Evolutionary conservation across 176 grass and related monocot species (phyloP), one percentile per base, ranked within the genome.

Genomic region (Oryza meridionalis): DNA sequence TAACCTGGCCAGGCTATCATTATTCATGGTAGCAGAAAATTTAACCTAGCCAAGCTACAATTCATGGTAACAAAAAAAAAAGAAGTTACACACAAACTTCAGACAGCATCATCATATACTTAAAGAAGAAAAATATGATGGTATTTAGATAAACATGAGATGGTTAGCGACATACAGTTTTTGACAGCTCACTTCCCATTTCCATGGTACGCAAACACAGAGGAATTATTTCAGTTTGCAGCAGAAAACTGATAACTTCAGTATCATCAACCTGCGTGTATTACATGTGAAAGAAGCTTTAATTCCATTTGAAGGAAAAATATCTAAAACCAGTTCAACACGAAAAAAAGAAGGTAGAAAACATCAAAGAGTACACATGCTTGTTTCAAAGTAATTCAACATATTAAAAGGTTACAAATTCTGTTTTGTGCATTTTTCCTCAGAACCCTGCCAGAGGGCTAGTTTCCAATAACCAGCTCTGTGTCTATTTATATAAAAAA

Each of bases 221-320:
- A 75, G 96, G 96, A 87, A 99, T 99, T 88, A 99, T 99, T 96
- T 99, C 96, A 84, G 96, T 99, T 81, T 99, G 96, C 44, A 99
- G 93, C 71, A 99, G 88, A 94, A 99, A 99, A 82, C 91, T 84
- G 71, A 99, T 96, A 27, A 99, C 96, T 65, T 99, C 96, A 69
- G 93, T 99, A 86, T 99, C 96, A 74, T 99, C 96, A 86, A 96
- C 96, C 96, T 99, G 84, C 59, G 61, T 43, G 69, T 29, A 49
- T 61, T 72, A 87, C 22, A 35, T 35, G 33, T 35, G 4, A 81
- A 87, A 62, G 22, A 17, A 70, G n/a, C 1, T 31, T 14, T 21
- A 50, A 65, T 67, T 11, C 13, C 7, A 42, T 73, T 83, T 38
- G 45, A 21, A 82, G 10, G 29, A 80, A 62, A 38, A 15, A 29